These are phyloP conservation scores for Hypoxylon sp. DNA, from an alignment of 2,329 filamentous ascomycete species.

Conservation along the genomic window DNA sequence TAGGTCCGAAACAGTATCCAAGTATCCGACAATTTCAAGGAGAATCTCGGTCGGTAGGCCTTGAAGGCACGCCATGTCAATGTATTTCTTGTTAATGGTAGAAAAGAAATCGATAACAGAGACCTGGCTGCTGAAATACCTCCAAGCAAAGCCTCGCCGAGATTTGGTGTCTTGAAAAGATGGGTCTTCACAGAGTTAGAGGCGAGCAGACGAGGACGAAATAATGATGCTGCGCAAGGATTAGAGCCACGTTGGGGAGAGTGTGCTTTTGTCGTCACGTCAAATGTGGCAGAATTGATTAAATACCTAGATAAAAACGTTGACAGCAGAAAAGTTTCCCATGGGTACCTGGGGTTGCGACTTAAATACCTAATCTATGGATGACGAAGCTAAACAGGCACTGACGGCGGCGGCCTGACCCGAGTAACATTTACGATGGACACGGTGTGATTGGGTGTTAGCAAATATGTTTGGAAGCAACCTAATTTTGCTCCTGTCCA, in stretches of 20 bases:
- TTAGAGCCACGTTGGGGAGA: not conserved
- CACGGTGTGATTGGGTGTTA: too few relatives aligned
- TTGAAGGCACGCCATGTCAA: constrained; percentile 3
- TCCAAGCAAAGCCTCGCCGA: not conserved
- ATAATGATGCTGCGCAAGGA: not conserved
- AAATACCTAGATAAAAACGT: not conserved
- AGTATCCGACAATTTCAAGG: not conserved
- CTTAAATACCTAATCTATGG: not conserved
- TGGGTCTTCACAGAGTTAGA: too few relatives aligned
- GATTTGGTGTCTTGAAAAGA: not conserved
- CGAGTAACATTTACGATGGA: too few relatives aligned
- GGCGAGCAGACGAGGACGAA: not conserved
- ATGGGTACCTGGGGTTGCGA: not conserved
- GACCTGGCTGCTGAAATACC: not conserved
- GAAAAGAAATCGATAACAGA: not conserved
- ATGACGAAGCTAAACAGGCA: not conserved
- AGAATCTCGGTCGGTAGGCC: constrained; percentile 15
- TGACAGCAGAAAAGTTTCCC: not conserved
- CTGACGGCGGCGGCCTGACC: not conserved
- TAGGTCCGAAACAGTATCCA: not conserved
- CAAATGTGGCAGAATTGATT: not conserved
- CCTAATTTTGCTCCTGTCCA: too few relatives aligned
- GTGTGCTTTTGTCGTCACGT: not conserved
- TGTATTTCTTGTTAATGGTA: not conserved
- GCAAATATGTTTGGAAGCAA: too few relatives aligned